Percentiles rank a stretch among this genome's conserved stretches.
Evolutionary conservation across 2,329 filamentous ascomycete genomes (phyloP).

Genomic region (Westerdykella aurantiaca): DNA sequence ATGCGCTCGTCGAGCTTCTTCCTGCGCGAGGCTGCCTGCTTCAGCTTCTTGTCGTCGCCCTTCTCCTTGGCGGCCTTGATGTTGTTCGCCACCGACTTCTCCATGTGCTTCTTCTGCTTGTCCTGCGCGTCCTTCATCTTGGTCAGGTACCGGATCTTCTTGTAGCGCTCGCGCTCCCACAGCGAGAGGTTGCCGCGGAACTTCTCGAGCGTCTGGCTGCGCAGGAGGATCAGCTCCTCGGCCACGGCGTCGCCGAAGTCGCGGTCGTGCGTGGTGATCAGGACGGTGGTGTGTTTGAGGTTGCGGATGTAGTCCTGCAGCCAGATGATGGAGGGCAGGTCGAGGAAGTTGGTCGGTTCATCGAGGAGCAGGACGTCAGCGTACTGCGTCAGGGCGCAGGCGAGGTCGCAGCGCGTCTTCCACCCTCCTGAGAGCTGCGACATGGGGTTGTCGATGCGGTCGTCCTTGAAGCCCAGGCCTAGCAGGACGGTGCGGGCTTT

Average conservation of each 20-base stretch:
- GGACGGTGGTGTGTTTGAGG: constrained; percentile 55
- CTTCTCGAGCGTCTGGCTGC: constrained; percentile 63
- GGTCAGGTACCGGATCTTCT: constrained; percentile 61
- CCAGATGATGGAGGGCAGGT: constrained; percentile 79
- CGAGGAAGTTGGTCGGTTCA: constrained; percentile 82
- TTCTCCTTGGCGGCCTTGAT: constrained; percentile 69
- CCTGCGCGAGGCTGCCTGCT: constrained; percentile 77
- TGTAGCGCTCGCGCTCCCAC: constrained; percentile 64
- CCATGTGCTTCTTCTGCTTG: constrained; percentile 72
- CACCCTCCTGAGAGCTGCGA: constrained; percentile 64
- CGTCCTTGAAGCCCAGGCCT: constrained; percentile 66
- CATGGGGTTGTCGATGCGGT: constrained; percentile 55
- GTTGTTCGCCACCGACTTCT: constrained; percentile 69
- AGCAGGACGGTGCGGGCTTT: constrained; percentile 57
- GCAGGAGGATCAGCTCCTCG: constrained; percentile 68
- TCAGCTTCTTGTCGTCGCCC: constrained; percentile 77
- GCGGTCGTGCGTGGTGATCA: constrained; percentile 79
- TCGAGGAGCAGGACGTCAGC: constrained; percentile 76
- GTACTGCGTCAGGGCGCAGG: constrained; percentile 60
- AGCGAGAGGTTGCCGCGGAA: constrained; percentile 70
- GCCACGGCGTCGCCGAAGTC: constrained; percentile 73
- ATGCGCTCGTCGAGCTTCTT: constrained; percentile 79
- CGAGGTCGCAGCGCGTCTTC: constrained; percentile 41
- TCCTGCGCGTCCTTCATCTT: constrained; percentile 80
- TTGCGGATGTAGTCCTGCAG: constrained; percentile 65